These are phyloP conservation scores for Colletotrichum salicis DNA, from an alignment of 2,329 filamentous ascomycete species.

Conservation along the genomic window DNA sequence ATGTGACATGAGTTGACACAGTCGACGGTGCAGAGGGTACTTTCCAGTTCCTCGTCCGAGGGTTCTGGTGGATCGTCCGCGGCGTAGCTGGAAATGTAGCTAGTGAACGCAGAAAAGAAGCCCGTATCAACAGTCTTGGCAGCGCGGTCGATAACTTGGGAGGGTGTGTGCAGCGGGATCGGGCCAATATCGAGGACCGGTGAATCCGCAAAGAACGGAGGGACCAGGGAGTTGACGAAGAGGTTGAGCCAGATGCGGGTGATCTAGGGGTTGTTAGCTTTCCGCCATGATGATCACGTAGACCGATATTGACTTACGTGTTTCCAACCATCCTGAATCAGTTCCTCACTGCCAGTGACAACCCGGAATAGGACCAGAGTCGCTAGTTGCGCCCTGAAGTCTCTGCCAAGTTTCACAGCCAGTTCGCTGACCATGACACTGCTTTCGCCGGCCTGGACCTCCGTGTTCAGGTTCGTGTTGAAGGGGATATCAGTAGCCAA, in stretches of 20 bases:
- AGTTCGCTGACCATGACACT: constrained; percentile 99
- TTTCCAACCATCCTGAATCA: constrained; percentile 82
- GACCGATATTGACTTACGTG: constrained; percentile 63
- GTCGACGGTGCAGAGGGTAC: constrained; percentile 92
- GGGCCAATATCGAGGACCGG: constrained; percentile 76
- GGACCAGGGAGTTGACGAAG: constrained; percentile 93
- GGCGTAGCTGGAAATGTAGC: constrained; percentile 98
- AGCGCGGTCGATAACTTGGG: constrained; percentile 90
- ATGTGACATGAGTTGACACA: constrained; percentile 92
- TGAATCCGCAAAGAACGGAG: constrained; percentile 77
- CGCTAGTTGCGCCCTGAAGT: constrained; percentile 92
- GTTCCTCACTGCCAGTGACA: constrained; percentile 82
- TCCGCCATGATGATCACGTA: background rate
- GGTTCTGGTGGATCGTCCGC: constrained; percentile 97
- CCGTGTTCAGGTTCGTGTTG: constrained; percentile 91
- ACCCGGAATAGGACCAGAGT: constrained; percentile 96
- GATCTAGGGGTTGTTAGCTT: constrained; percentile 67
- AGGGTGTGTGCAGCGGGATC: constrained; percentile 91
- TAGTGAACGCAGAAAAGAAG: constrained; percentile 93
- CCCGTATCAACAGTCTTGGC: constrained; percentile 82
- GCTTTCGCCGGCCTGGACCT: constrained; percentile 90
- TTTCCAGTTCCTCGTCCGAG: constrained; percentile 96
- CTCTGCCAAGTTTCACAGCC: constrained; percentile 92
- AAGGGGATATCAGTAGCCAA: constrained; percentile 79
- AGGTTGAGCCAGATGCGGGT: constrained; percentile 94